Evolutionary conservation across 2,329 filamentous ascomycete genomes (phyloP).

Genomic region (Simplicillium aogashimaense): DNA sequence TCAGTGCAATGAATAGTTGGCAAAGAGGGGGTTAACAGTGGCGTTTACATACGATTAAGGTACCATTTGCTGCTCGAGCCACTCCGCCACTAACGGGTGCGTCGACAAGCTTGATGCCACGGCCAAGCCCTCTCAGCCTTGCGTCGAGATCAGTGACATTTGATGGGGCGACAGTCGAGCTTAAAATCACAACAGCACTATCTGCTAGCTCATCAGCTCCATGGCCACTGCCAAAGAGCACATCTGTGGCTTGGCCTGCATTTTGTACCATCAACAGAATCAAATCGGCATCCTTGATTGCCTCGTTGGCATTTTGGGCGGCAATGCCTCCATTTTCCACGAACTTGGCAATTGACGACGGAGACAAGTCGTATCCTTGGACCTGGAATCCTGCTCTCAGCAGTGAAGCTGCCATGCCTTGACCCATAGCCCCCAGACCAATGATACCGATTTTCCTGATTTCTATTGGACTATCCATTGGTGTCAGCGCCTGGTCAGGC

Average conservation of each 20-base stretch:
- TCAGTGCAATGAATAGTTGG: conserved; percentile 2
- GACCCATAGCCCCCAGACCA: conserved; percentile 27
- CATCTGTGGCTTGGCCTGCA: conserved; percentile 18
- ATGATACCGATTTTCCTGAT: conserved; percentile 22
- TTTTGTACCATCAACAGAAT: conserved; percentile 26
- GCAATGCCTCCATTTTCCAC: conserved; percentile 12
- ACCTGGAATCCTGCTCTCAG: conserved; percentile 20
- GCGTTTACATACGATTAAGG: conserved; percentile 17
- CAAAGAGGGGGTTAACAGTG: neutral
- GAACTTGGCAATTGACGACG: conserved; percentile 18
- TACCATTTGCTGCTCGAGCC: conserved; percentile 22
- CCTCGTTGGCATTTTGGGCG: conserved; percentile 14
- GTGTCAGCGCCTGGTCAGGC: conserved; percentile 7
- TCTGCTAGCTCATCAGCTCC: conserved; percentile 15
- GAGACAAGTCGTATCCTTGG: conserved; percentile 21
- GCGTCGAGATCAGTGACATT: conserved; percentile 13
- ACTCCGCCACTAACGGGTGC: conserved; percentile 27
- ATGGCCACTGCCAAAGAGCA: conserved; percentile 19
- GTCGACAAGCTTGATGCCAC: conserved; percentile 21
- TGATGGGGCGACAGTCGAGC: conserved; percentile 24
- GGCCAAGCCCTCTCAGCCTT: conserved; percentile 11
- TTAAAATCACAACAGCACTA: conserved; percentile 20
- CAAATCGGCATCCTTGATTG: conserved; percentile 17
- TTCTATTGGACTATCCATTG: conserved; percentile 11
- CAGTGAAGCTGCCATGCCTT: conserved; percentile 25